phyloP scores from a whole-genome alignment of 2,329 filamentous ascomycete species.

The Talaromyces sp. region DNA sequence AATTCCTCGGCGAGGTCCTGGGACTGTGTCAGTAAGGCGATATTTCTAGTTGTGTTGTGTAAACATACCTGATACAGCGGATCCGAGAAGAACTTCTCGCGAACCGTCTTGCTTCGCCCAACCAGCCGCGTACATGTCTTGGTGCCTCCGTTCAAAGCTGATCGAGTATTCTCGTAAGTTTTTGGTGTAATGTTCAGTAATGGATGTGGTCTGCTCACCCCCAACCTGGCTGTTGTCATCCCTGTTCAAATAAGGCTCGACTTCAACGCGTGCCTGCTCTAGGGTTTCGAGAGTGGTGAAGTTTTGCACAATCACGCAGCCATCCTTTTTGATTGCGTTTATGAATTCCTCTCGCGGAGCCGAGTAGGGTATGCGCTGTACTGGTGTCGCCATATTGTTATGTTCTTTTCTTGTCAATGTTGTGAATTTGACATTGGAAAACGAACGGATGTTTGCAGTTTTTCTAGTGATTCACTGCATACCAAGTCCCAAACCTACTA shows the following conservation, averaged over 20 bases:
- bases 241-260: constrained; percentile 22
- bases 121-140: constrained; percentile 30
- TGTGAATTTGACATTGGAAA: too few species aligned
- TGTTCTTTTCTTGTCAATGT: too few species aligned
- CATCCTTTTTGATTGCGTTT: constrained; percentile 27
- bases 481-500: background rate
- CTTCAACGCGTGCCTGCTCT: constrained; percentile 21
- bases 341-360: constrained; percentile 18
- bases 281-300: constrained; percentile 23
- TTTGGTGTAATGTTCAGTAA: background rate
- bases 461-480: background rate
- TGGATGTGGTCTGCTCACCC: constrained; percentile 3
- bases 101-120: constrained; percentile 28
- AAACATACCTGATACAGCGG: constrained; percentile 20
- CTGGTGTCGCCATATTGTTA: background rate
- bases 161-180: background rate
- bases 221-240: constrained; percentile 20
- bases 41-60: background rate
- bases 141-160: constrained; percentile 28
- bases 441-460: background rate
- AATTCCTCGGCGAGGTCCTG: constrained; percentile 29
- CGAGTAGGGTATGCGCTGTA: constrained; percentile 5
- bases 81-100: constrained; percentile 32
- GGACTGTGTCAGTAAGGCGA: background rate
- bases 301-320: constrained; percentile 27